Conservation (phyloP, 2,329 filamentous ascomycete genomes). For the Tympanopsis confertula region DNA sequence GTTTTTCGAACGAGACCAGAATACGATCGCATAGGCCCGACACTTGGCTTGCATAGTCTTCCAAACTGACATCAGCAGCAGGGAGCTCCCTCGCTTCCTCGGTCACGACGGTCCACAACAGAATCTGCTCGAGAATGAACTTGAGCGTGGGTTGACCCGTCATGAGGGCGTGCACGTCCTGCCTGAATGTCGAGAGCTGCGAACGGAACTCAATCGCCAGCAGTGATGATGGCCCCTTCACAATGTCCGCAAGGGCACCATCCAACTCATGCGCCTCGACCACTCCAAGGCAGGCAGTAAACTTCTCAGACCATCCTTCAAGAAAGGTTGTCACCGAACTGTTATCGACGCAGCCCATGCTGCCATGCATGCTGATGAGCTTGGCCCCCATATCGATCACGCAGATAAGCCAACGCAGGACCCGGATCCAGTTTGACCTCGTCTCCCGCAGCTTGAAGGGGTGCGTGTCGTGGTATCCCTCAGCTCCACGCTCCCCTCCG, state of each 20-base stretch:
- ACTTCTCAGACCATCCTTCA: constrained; percentile 32
- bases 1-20: constrained; percentile 68
- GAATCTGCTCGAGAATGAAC: constrained; percentile 56
- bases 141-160: constrained; percentile 41
- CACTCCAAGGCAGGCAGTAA: constrained; percentile 28
- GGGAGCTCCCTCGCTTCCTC: constrained; percentile 11
- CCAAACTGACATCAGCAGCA: constrained; percentile 6
- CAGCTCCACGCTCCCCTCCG: neutral
- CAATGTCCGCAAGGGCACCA: no score
- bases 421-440: constrained; percentile 6
- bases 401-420: constrained; percentile 50
- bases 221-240: constrained; percentile 33
- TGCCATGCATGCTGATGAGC: constrained; percentile 55
- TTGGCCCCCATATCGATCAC: constrained; percentile 52
- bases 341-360: constrained; percentile 43
- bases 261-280: constrained; percentile 31
- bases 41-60: constrained; percentile 42
- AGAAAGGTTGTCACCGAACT: constrained; percentile 30
- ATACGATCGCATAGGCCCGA: constrained; percentile 62
- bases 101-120: constrained; percentile 43
- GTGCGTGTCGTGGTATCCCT: constrained; percentile 4
- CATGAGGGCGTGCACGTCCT: constrained; percentile 29
- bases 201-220: constrained; percentile 18
- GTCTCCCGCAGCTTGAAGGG: constrained; percentile 3
- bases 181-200: constrained; percentile 22